A percentile compares a stretch with the other conserved stretches of the same genome.
phyloP scores from a whole-genome alignment of 1,284 basidiomycete genomes.

The Takashimella tepidaria region DNA sequence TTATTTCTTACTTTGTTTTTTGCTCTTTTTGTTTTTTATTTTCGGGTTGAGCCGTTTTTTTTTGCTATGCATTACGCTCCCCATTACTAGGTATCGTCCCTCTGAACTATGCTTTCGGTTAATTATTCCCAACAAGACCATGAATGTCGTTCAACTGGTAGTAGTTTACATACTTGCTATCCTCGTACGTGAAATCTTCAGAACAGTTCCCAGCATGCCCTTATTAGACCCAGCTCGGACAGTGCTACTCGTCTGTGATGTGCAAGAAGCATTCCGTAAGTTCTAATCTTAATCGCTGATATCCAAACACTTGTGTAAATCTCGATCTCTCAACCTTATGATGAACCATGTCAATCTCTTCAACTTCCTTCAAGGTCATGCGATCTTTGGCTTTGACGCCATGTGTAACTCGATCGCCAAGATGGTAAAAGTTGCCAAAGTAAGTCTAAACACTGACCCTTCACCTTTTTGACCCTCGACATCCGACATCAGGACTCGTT shows the following conservation, averaged over 20 bases:
- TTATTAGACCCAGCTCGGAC: conserved; percentile 46
- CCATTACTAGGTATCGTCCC: background rate
- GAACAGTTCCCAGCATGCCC: conserved; percentile 14
- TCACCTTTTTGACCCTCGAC: no score
- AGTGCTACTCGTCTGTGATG: conserved; percentile 71
- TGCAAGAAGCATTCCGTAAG: conserved; percentile 70
- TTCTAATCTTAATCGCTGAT: background rate
- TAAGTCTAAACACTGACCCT: no score
- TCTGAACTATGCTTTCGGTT: background rate
- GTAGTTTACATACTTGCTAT: no score
- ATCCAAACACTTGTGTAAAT: background rate
- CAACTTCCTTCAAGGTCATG: conserved; percentile 24
- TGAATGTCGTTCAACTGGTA: no score
- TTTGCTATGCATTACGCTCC: background rate
- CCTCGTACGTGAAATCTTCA: no score
- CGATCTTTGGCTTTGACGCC: conserved; percentile 64
- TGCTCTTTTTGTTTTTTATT: no score
- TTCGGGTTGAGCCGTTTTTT: background rate
- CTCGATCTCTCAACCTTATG: no score
- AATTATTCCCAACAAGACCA: background rate
- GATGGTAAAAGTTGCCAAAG: conserved; percentile 71
- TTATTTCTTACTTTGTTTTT: background rate
- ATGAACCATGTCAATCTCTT: no score
- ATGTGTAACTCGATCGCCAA: conserved; percentile 65
- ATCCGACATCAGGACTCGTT: no score